Percentiles rank a stretch among this genome's conserved stretches.
These are phyloP conservation scores for Casaregolazyma suthepensis DNA, from an alignment of 1,139 yeast genomes.

Conservation along the genomic window DNA sequence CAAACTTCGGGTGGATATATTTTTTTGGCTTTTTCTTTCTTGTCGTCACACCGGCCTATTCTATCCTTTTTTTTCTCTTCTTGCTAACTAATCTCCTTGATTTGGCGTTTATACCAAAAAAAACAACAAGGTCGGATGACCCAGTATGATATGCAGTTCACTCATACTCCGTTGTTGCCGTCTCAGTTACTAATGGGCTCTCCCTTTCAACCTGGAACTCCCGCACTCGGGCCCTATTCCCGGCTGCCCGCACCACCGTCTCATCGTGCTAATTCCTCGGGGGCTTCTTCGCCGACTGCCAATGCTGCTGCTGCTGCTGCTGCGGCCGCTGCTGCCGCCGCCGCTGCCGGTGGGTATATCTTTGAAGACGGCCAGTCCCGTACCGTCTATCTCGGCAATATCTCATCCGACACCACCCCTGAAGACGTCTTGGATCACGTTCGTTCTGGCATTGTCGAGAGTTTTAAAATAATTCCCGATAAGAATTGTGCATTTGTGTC, in stretches of 20 bases:
- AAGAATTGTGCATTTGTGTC: conserved; percentile 42
- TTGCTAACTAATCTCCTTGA: neutral
- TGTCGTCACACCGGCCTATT: neutral
- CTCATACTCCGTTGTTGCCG: conserved; percentile 54
- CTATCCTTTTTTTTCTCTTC: neutral
- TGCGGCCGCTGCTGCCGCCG: conserved; percentile 9
- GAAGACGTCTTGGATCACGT: conserved; percentile 84
- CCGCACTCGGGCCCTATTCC: conserved; percentile 28
- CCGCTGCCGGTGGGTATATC: conserved; percentile 10
- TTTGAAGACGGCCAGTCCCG: conserved; percentile 36
- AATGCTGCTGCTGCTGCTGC: conserved; percentile 7
- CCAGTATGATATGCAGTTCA: conserved; percentile 33
- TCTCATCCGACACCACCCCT: conserved; percentile 75
- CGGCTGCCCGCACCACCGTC: conserved; percentile 14
- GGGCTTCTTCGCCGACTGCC: conserved; percentile 14
- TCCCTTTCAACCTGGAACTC: conserved; percentile 50
- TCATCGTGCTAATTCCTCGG: conserved; percentile 12
- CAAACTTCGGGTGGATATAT: neutral
- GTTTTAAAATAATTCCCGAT: conserved; percentile 47
- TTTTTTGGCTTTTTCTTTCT: neutral
- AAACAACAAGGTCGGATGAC: conserved; percentile 20
- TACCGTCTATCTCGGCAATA: conserved; percentile 80
- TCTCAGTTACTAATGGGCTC: conserved; percentile 61
- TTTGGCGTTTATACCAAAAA: neutral
- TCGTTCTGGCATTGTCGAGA: conserved; percentile 84